phyloP scores from a whole-genome alignment of 352 stramenopile genomes.

The Phytophthora sp. region DNA sequence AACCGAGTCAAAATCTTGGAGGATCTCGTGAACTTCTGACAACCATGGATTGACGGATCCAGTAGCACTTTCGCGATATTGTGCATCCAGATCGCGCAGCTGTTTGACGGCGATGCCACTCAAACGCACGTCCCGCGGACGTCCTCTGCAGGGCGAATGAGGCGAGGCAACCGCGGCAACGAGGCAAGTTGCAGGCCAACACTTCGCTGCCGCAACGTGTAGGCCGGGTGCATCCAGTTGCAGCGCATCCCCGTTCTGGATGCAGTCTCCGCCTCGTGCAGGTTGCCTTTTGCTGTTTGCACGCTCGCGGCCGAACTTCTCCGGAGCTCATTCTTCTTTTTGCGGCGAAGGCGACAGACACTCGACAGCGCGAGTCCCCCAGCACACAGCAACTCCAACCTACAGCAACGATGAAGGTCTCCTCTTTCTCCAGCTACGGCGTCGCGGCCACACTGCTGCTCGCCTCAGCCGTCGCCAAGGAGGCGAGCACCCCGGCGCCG shows the following conservation, averaged over 20 bases:
- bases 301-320: not conserved
- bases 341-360: constrained; percentile 19
- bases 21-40: constrained; percentile 15
- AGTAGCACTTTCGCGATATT: constrained; percentile 7
- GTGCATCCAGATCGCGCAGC: constrained; percentile 12
- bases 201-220: constrained; percentile 4
- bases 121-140: no score
- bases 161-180: not conserved
- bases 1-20: constrained; percentile 13
- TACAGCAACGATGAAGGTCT: constrained; percentile 32
- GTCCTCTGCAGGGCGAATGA: no score
- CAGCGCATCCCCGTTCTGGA: no score
- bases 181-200: constrained; percentile 1
- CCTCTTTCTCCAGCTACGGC: constrained; percentile 20
- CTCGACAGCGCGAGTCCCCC: constrained; percentile 30
- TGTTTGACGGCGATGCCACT: not conserved
- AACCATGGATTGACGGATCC: not conserved
- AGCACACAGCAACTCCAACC: not conserved
- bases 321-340: constrained; percentile 29
- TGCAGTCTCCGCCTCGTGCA: not conserved
- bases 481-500: constrained; percentile 5
- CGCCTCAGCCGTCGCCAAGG: constrained; percentile 8
- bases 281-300: constrained; percentile 21
- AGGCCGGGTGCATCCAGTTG: constrained; percentile 1
- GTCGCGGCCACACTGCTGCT: constrained; percentile 7